phyloP scores from a whole-genome alignment of 208 protist genomes.

The Zelonia costaricensis region DNA sequence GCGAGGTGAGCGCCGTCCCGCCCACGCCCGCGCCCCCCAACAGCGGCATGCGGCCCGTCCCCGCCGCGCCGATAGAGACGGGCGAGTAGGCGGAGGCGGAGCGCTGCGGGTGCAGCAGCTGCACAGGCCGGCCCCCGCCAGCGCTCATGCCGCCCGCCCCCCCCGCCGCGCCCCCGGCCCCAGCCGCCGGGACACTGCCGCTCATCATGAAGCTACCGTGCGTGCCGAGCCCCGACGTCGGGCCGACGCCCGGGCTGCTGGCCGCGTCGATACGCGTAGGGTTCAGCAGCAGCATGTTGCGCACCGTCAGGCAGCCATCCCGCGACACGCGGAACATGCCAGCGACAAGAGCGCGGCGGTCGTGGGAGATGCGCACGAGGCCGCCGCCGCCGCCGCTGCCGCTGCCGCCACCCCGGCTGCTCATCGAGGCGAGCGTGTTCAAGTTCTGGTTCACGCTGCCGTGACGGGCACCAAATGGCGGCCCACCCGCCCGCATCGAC shows the following conservation, averaged over 20 bases:
- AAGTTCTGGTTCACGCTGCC: neutral
- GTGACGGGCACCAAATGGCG: neutral
- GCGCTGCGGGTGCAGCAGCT: conserved; percentile 34
- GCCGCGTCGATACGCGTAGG: conserved; percentile 32
- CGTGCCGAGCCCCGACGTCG: neutral
- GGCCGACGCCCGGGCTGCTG: neutral
- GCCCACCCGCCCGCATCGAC: no score
- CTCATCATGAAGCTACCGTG: neutral
- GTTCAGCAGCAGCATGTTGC: conserved; percentile 83
- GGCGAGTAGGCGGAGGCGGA: conserved; percentile 17
- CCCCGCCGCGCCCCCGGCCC: neutral
- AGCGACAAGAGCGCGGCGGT: conserved; percentile 54
- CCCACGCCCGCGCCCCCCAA: conserved; percentile 5
- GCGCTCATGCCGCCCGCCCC: neutral
- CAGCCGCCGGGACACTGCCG: conserved; percentile 6
- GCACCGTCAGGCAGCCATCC: conserved; percentile 79
- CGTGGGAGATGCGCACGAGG: conserved; percentile 64
- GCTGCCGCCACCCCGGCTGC: conserved; percentile 1
- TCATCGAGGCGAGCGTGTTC: neutral
- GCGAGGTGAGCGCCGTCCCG: conserved; percentile 11
- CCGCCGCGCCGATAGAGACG: conserved; percentile 18
- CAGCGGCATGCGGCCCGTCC: conserved; percentile 13
- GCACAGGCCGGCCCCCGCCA: conserved; percentile 7
- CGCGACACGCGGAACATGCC: conserved; percentile 76
- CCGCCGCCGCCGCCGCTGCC: conserved; percentile 13